Percentiles rank a stretch among this genome's conserved stretches.
These are phyloP conservation scores for Astragalus glycyphyllos DNA, from an alignment of 306 rosid genomes.

Conservation along the genomic window DNA sequence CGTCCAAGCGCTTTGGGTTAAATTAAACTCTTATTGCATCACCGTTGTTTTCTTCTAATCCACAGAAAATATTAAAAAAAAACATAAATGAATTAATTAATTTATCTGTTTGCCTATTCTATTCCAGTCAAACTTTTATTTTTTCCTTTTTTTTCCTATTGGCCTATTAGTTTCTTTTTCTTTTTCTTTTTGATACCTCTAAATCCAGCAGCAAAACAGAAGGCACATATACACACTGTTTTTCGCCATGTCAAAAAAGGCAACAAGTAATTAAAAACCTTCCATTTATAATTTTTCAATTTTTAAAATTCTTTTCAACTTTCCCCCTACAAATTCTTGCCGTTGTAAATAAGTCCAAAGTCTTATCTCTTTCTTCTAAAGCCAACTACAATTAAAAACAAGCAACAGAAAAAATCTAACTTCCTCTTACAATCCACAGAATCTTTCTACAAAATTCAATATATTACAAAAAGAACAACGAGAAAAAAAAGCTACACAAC, in stretches of 20 bases:
- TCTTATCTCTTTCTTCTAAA: neutral
- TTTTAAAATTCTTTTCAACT: neutral
- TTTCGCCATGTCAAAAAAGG: neutral
- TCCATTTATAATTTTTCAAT: neutral
- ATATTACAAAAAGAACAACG: neutral
- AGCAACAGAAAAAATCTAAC: constrained; percentile 27
- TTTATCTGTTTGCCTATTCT: too few relatives aligned
- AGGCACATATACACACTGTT: neutral
- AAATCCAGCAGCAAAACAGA: neutral
- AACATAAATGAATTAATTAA: too few relatives aligned
- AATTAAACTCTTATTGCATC: too few relatives aligned
- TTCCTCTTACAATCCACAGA: constrained; percentile 4
- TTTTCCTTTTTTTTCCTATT: too few relatives aligned
- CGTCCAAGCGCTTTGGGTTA: too few relatives aligned
- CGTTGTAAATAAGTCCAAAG: constrained; percentile 9
- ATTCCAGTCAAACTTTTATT: too few relatives aligned
- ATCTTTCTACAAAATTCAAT: constrained; percentile 2
- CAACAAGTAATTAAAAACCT: neutral
- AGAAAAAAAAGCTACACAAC: neutral
- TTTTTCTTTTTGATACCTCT: too few relatives aligned
- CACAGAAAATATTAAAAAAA: too few relatives aligned
- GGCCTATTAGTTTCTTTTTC: too few relatives aligned
- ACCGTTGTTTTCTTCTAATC: too few relatives aligned
- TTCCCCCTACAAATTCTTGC: constrained; percentile 14
- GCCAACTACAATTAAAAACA: neutral